These are phyloP conservation scores for Dimargaris xerosporica DNA, from an alignment of 192 early-diverging fungal species.

Conservation along the genomic window DNA sequence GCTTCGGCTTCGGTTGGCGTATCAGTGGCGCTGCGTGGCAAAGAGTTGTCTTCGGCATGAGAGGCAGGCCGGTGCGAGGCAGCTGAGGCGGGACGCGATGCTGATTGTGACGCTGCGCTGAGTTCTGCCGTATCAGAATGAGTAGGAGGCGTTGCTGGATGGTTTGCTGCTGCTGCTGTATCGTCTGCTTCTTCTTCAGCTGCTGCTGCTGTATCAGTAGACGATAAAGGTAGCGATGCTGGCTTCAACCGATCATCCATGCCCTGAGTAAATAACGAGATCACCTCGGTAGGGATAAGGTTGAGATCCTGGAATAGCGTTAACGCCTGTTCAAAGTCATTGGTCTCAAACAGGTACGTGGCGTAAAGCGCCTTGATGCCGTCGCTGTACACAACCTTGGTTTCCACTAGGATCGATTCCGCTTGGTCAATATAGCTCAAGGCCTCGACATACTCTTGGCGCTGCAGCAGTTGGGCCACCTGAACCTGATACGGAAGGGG, in stretches of 20 bases:
- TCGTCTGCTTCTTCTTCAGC: too few species aligned
- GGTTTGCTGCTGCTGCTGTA: too few species aligned
- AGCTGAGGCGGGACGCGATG: background rate
- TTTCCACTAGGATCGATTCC: slow-evolving; percentile 51
- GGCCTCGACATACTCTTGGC: slow-evolving; percentile 56
- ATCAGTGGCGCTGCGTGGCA: background rate
- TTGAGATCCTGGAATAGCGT: slow-evolving; percentile 48
- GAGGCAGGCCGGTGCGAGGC: background rate
- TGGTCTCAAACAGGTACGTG: slow-evolving; percentile 47
- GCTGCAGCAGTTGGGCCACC: slow-evolving; percentile 55
- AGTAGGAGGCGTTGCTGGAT: too few species aligned
- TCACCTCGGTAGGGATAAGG: slow-evolving; percentile 39
- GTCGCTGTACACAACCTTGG: slow-evolving; percentile 44
- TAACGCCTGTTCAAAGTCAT: slow-evolving; percentile 51
- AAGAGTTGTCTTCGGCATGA: background rate
- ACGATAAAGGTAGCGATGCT: background rate
- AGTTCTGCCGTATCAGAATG: background rate
- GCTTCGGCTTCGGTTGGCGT: background rate
- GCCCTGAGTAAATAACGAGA: background rate
- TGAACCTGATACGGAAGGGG: slow-evolving; percentile 31
- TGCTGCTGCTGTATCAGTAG: too few species aligned
- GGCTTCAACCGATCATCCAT: background rate
- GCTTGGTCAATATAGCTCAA: slow-evolving; percentile 60
- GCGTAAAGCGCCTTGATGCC: slow-evolving; percentile 50
- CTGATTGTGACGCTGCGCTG: background rate